Base-by-base conservation (phyloP, 2,329 filamentous ascomycete genomes). In the Dactylonectria macrodidyma region DNA sequence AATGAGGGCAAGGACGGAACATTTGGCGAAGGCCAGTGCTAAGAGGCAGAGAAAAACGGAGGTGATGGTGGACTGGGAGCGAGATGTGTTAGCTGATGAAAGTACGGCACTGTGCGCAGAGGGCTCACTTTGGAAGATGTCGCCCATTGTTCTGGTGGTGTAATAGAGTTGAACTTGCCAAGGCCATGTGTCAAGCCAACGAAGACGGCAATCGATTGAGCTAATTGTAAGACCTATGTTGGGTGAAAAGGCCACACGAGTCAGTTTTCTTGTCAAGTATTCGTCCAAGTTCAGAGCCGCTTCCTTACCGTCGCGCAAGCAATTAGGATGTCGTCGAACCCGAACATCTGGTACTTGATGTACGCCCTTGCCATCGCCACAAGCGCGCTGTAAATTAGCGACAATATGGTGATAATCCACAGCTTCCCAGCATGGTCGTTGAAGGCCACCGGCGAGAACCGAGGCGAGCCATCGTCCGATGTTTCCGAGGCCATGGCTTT, bases 311-410 rank as follows among this genome's bases (percentile, higher is more conserved):
- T 58, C 1, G 72, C 72, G 16, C 41, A 16, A 36, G 59, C 58
- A 50, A 68, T 71, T 3, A 74, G 12, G 12, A 48, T 24, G 22
- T 74, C 72, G 10, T 74, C 72, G 12, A 70, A 60, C 1, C 72
- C 72, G 24, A 73, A 64, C 72, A 74, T 74, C 8, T 62, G 41
- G n/a, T 70, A 71, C 47, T 74, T 74, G 63, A 74, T 73, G 22
- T 71, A 74, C 3, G 64, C 55, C 36, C 72, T 62, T 9, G 70
- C 66, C 26, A 57, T 22, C 2, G 59, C 68, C 16, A 74, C 65
- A 64, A 70, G 64, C 14, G 51, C 22, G 30, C 50, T 66, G 62
- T 74, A 74, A 56, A 74, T 73, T 36, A 74, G 62, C 3, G 72
- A 71, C 48, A 74, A 26, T 12, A 73, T 71, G 0, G 72, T 70